These are phyloP conservation scores for Plasmodium sp. DNA, from an alignment of 169 alveolate genomes.

Conservation along the genomic window DNA sequence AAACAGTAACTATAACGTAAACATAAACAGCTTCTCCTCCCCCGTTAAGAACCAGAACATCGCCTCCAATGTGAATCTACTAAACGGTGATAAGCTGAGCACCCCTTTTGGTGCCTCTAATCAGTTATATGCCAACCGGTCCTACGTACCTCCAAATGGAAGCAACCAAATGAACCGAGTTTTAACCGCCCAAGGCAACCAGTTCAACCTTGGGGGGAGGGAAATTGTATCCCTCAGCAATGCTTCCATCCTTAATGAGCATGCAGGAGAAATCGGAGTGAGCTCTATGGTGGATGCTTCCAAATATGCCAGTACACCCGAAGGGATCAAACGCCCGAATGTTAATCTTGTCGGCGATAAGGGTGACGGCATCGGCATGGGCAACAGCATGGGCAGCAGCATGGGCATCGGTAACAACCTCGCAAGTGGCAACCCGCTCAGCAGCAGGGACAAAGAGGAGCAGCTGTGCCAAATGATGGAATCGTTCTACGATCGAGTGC, in stretches of 20 bases:
- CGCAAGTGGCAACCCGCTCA: background rate
- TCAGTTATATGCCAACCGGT: constrained; percentile 4
- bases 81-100: constrained; percentile 16
- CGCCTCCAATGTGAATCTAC: background rate
- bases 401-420: background rate
- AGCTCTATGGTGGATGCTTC: background rate
- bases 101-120: background rate
- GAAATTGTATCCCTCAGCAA: background rate
- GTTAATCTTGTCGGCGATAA: background rate
- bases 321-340: background rate
- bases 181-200: constrained; percentile 8
- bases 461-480: constrained; percentile 6
- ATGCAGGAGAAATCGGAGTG: constrained; percentile 8
- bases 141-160: constrained; percentile 2
- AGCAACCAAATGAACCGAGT: background rate
- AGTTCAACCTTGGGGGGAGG: background rate
- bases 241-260: background rate
- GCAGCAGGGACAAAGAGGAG: constrained; percentile 18
- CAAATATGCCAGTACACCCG: background rate
- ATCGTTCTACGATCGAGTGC: constrained; percentile 49
- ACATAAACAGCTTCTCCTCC: background rate
- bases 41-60: background rate
- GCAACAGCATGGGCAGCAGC: background rate
- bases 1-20: constrained; percentile 1
- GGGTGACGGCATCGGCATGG: background rate